Percentiles rank a stretch among this genome's conserved stretches.
Conservation (phyloP, 176 grass and related monocot genomes). For the Zoysia japonica region DNA sequence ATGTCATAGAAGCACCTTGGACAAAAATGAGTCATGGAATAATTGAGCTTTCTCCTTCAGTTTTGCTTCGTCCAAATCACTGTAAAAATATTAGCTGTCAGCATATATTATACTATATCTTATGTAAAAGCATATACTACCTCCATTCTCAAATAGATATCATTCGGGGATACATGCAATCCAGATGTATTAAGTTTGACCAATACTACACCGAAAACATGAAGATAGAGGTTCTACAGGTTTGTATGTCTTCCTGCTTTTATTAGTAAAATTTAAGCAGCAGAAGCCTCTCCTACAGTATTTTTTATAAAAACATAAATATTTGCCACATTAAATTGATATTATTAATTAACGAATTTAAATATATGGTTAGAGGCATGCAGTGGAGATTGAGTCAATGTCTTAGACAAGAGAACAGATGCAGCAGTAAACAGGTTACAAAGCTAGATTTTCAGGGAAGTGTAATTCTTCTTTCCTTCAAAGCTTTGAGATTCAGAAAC, state of each 20-base stretch:
- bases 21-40: slow-evolving; percentile 93
- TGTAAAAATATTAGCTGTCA: slow-evolving; percentile 33
- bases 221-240: too few species aligned
- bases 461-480: neutral
- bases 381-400: neutral
- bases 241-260: too few species aligned
- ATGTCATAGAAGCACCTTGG: slow-evolving; percentile 52
- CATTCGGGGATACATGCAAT: neutral
- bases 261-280: too few species aligned
- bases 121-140: slow-evolving; percentile 17
- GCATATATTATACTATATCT: slow-evolving; percentile 27
- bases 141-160: neutral
- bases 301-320: neutral
- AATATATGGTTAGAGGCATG: neutral
- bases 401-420: neutral
- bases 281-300: too few species aligned
- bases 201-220: neutral
- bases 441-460: neutral
- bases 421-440: neutral
- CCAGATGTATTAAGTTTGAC: neutral
- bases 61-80: slow-evolving; percentile 74
- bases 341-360: neutral
- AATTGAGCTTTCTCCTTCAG: slow-evolving; percentile 76
- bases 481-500: slow-evolving; percentile 20
- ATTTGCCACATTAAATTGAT: neutral